Evolutionary conservation across 2,329 filamentous ascomycete species (phyloP).

Genomic region (Rhinocladiella mackenziei): DNA sequence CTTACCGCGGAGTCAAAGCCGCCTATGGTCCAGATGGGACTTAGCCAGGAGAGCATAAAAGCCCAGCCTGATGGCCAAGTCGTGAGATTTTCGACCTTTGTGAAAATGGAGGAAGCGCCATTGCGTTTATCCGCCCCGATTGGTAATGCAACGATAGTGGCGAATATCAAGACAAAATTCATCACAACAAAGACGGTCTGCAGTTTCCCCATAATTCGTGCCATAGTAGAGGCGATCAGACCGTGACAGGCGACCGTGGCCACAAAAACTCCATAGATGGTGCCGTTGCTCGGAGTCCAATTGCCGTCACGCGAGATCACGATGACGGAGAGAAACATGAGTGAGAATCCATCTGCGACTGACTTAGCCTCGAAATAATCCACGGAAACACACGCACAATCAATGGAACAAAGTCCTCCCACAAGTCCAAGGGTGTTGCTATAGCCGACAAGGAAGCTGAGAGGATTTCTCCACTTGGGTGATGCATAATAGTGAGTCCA

Average conservation of each 20-base stretch:
- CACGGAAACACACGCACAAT: conserved; percentile 41
- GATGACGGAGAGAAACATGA: conserved; percentile 58
- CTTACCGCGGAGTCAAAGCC: conserved; percentile 51
- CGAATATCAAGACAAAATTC: conserved; percentile 54
- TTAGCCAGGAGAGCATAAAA: conserved; percentile 59
- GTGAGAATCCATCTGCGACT: conserved; percentile 44
- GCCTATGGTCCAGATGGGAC: conserved; percentile 59
- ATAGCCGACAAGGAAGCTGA: conserved; percentile 60
- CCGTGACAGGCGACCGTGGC: conserved; percentile 53
- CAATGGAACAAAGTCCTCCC: conserved; percentile 60
- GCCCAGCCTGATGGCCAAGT: conserved; percentile 56
- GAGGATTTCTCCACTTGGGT: conserved; percentile 52
- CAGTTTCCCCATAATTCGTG: conserved; percentile 56
- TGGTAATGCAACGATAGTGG: conserved; percentile 56
- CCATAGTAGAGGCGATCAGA: conserved; percentile 50
- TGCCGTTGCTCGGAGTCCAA: conserved; percentile 54
- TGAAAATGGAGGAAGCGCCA: conserved; percentile 52
- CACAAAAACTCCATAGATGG: conserved; percentile 57
- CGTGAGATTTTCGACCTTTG: conserved; percentile 54
- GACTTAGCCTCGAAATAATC: not conserved
- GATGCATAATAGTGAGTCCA: conserved; percentile 59
- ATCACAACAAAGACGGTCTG: conserved; percentile 54
- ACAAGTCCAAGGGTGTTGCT: conserved; percentile 59
- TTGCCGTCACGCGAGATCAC: conserved; percentile 54
- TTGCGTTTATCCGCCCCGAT: conserved; percentile 46